A percentile compares a stretch with the other conserved stretches of the same genome.
Evolutionary conservation across 306 rosid species (phyloP).

Genomic region (Pterocarpus santalinus): DNA sequence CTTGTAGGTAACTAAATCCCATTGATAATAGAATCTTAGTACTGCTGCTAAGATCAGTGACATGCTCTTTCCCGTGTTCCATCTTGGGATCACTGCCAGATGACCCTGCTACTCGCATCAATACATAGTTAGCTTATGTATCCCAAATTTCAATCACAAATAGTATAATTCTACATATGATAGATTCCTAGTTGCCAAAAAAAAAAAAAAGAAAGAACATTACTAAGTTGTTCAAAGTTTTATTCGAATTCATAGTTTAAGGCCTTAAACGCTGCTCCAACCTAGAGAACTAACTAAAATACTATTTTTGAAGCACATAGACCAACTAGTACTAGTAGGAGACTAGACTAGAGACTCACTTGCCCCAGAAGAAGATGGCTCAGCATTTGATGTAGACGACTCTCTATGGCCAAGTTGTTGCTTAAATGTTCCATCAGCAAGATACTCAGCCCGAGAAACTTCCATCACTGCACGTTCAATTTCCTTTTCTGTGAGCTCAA

Average conservation of each 20-base stretch:
- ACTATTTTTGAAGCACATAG: neutral
- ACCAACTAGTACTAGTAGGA: slow-evolving; percentile 12
- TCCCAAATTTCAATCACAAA: neutral
- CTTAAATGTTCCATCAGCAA: slow-evolving; percentile 64
- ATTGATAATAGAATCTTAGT: slow-evolving; percentile 75
- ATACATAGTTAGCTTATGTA: slow-evolving; percentile 25
- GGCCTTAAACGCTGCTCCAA: neutral
- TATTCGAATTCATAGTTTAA: neutral
- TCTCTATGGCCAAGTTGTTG: slow-evolving; percentile 67
- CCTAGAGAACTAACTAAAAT: neutral
- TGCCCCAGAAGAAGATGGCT: slow-evolving; percentile 95
- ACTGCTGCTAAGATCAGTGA: slow-evolving; percentile 66
- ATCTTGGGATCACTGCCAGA: slow-evolving; percentile 65
- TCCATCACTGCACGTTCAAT: slow-evolving; percentile 91
- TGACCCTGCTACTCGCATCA: slow-evolving; percentile 55
- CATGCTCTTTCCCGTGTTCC: slow-evolving; percentile 57
- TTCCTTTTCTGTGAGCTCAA: slow-evolving; percentile 97
- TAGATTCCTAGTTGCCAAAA: neutral
- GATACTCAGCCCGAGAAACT: slow-evolving; percentile 88
- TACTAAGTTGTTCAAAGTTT: neutral
- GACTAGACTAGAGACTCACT: slow-evolving; percentile 60
- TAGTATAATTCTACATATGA: neutral
- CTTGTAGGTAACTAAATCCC: slow-evolving; percentile 95
- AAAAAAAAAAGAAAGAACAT: neutral
- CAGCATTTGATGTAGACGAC: slow-evolving; percentile 82